Evolutionary conservation across 345 rosid genomes (phyloP), one percentile per base, ranked within the genome.

Genomic region (Noccaea caerulescens): DNA sequence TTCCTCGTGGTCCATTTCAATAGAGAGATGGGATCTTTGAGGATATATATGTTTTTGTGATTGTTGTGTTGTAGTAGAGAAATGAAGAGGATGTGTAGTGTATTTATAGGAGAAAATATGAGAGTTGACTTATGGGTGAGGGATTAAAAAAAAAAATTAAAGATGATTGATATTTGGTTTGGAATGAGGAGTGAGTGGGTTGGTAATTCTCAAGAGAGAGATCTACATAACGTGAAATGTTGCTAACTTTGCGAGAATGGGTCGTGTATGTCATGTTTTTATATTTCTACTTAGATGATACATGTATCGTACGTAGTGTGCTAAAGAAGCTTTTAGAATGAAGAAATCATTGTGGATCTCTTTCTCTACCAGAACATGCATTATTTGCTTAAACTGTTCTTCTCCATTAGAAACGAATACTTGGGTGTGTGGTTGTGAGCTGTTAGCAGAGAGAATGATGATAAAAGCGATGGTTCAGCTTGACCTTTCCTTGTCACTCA

Each of bases 1-100:
- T 50, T 87, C 96, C 71, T 83, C 91, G 11, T 73, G 82, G 52
- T 88, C 86, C 85, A 80, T 83, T 9, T 16, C 3, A 7, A 49
- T 60, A 75, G 45, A 58, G 18, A 52, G 33, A 74, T 53, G 8
- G 8, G 62, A 50, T 50, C n/a, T 77, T 23, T 41, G 64, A 41
- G 23, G 20, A 43, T 60, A 3, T 73, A 25, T 67, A 46, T 33
- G 56, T 59, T 47, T 64, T 9, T 67, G 58, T 49, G 45, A 23
- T 39, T 73, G 66, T 66, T 58, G 47, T 27, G 30, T 27, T 51
- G 66, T 44, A 25, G 43, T 54, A 63, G 23, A 60, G 44, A 58
- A 37, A 25, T 43, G 14, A 16, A 9, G 60, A 39, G 53, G 38
- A 45, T 44, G 58, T 66, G 58, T 72, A 5, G n/a, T 69, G 66